A percentile compares a stretch with the other conserved stretches of the same genome.
These are phyloP conservation scores for Juncus inflexus DNA, from an alignment of 176 grass and related monocot species.

Conservation along the genomic window DNA sequence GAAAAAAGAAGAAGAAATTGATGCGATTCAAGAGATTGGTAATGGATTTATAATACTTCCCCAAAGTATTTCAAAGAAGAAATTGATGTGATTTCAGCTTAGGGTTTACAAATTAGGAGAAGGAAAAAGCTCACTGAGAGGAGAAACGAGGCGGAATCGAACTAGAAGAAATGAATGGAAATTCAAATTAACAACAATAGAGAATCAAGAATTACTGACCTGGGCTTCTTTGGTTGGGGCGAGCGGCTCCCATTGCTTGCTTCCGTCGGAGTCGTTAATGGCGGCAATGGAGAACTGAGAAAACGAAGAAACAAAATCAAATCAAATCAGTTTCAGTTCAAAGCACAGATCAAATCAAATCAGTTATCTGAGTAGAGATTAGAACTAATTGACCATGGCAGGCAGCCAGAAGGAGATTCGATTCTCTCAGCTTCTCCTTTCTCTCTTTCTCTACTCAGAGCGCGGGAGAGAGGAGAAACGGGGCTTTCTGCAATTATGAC, in stretches of 20 bases:
- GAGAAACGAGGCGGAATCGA: slow-evolving; percentile 7
- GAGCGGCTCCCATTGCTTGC: slow-evolving; percentile 77
- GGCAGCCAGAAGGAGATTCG: background rate
- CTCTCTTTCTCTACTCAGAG: slow-evolving; percentile 5
- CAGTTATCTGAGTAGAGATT: background rate
- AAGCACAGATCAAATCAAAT: slow-evolving; percentile 2
- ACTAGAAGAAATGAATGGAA: background rate
- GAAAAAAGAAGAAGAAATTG: slow-evolving; percentile 21
- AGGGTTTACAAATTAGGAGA: slow-evolving; percentile 12
- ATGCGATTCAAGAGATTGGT: background rate
- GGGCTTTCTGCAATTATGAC: too few relatives aligned
- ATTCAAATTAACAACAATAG: background rate
- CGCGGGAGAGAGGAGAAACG: background rate
- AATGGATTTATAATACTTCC: too few relatives aligned
- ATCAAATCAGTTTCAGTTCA: background rate
- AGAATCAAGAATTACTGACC: slow-evolving; percentile 24
- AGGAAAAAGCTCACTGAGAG: slow-evolving; percentile 35
- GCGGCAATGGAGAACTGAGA: slow-evolving; percentile 92
- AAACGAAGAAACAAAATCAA: background rate
- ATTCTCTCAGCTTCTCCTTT: background rate
- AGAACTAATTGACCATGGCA: slow-evolving; percentile 12
- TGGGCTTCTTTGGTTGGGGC: slow-evolving; percentile 96
- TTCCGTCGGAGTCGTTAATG: slow-evolving; percentile 77
- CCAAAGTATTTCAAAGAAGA: too few relatives aligned
- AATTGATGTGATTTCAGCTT: background rate